Base-by-base conservation (phyloP, 1,139 yeast species). In the Arxiozyma slooffiae region DNA sequence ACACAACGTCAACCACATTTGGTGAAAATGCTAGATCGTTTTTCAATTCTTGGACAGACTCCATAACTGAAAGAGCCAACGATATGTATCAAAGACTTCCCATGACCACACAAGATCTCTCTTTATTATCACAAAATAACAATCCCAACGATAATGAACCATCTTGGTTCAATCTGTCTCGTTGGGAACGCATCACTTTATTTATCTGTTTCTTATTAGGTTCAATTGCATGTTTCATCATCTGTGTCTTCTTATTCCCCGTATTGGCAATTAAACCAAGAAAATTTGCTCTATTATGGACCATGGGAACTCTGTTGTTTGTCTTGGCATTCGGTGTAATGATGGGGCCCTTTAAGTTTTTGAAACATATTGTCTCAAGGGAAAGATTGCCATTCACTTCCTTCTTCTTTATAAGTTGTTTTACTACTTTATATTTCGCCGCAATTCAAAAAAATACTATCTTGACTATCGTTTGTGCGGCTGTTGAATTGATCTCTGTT, bases 231-330 rank as follows among this genome's bases (percentile, higher is more conserved):
- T 89, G 96, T 62, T 92, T 92, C 68, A 78, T 82, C 7, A 71
- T 90, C 42, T 86, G 96, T 57, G 79, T 92, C 61, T 81, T 88
- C 52, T 70, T 90, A 60, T 82, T 92, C 66, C 97, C 98, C 0
- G 90, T 92, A 17, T 73, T 92, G 56, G 94, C 96, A 4, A 71
- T 90, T 50, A 82, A 87, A 60, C 98, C 98, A 17, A 75, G 96
- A 51, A 92, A 92, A 67, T 92, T 92, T 64, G 97, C 87, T 5
- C 69, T 84, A 59, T 64, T 94, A 44, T 92, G 98, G 98, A 81
- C 96, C 1, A 74, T 92, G 68, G 98, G 97, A 0, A 85, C 96
- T 1, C 64, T 92, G 18, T 71, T 92, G 44, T 92, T 92, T 69
- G 87, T 92, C 41, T 69, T 87, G 8, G 88, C 96, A 23, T 92